These are phyloP conservation scores for Kwoniella dendrophila DNA, from an alignment of 768 basidiomycete species.

Conservation along the genomic window DNA sequence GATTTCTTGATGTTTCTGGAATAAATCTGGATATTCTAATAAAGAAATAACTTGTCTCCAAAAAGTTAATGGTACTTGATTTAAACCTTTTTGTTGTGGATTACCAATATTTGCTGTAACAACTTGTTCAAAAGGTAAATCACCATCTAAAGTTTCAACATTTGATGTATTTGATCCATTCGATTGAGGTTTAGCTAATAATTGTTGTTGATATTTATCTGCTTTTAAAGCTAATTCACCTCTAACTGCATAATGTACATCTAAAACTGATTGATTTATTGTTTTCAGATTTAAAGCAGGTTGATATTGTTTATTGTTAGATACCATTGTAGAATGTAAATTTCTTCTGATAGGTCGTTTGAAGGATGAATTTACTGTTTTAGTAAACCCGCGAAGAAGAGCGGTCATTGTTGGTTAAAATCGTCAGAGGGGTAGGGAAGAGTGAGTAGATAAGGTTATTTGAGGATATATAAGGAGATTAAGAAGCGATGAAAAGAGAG, in stretches of 20 bases:
- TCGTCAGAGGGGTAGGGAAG: neutral
- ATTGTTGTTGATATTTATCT: slow-evolving; percentile 72
- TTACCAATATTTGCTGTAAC: slow-evolving; percentile 98
- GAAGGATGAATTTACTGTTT: slow-evolving; percentile 6
- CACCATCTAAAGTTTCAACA: slow-evolving; percentile 1
- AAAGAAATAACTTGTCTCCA: slow-evolving; percentile 88
- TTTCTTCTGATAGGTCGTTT: slow-evolving; percentile 5
- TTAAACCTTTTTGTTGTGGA: slow-evolving; percentile 91
- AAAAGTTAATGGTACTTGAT: slow-evolving; percentile 91
- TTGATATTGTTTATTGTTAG: too few species aligned
- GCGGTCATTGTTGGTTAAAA: neutral
- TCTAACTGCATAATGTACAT: slow-evolving; percentile 95
- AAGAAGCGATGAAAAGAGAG: too few species aligned
- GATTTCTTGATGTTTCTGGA: slow-evolving; percentile 64
- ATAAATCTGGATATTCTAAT: slow-evolving; percentile 85
- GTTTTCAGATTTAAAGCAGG: slow-evolving; percentile 65
- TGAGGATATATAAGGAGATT: too few species aligned
- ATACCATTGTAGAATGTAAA: slow-evolving; percentile 14
- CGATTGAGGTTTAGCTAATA: slow-evolving; percentile 55
- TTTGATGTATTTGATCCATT: neutral
- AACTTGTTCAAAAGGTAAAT: slow-evolving; percentile 80
- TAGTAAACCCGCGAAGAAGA: neutral
- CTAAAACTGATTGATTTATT: slow-evolving; percentile 79
- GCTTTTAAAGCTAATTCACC: slow-evolving; percentile 96
- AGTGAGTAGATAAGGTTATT: too few species aligned